Evolutionary conservation across 305 asterid species (phyloP), one percentile per base, ranked within the genome.

Genomic region (Fraxinus paxiana): DNA sequence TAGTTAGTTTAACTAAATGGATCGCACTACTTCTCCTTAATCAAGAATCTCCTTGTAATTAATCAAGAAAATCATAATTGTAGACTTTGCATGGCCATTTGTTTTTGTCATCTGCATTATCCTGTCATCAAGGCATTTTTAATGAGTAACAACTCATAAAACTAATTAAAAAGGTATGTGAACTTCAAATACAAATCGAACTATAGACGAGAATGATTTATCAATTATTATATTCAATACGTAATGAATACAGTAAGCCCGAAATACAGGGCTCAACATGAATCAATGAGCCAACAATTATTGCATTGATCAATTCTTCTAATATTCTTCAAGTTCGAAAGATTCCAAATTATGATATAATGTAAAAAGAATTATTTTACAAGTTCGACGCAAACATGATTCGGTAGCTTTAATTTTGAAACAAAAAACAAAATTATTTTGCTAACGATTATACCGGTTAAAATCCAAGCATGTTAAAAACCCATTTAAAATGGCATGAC

Each of bases 41-140:
- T 77, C 76, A 76, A 28, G 61, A 78, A 65, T 75, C 28, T 70
- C 43, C 73, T 41, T 10, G 6, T 18, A 69, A 69, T 51, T 46
- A 63, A 73, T 73, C 54, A 56, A 79, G 77, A 82, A 75, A 38
- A 34, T 76, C 20, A 5, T 34, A 77, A 48, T 61, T 33, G 34
- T 31, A 17, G 12, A 77, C 35, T 73, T 54, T 80, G 80, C 35
- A 35, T 73, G 6, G 12, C 37, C 2, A 24, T 17, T 38, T 34
- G 73, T 74, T 77, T 48, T 63, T 26, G 6, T 65, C 1, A 12
- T 22, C 20, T 28, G 80, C 72, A 80, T 73, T 79, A 70, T 41
- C 70, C 59, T 10, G 34, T 24, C 80, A 70, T 54, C 73, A 18
- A 70, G 20, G 18, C 69, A 37, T 76, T 18, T n/a, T 61, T n/a